Evolutionary conservation across 2,329 filamentous ascomycete species (phyloP).

Genomic region (Neofusicoccum ribis): DNA sequence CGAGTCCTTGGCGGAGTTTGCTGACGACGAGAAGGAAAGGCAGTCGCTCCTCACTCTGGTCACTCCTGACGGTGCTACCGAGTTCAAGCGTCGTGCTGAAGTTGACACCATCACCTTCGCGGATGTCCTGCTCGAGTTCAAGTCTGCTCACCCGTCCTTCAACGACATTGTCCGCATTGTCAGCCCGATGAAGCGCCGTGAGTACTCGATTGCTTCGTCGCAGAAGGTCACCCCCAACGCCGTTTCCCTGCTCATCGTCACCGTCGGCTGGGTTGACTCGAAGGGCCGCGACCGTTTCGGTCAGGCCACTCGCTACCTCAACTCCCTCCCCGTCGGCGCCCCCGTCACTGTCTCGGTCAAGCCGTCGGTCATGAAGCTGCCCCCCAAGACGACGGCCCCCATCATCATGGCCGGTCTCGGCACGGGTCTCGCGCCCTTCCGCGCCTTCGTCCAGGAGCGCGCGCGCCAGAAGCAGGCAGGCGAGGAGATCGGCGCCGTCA

Average conservation of each 20-base stretch:
- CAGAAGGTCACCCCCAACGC: conserved; percentile 88
- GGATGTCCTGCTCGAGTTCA: conserved; percentile 86
- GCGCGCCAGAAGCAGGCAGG: conserved; percentile 98
- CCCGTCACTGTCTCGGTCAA: conserved; percentile 91
- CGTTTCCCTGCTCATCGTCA: conserved; percentile 96
- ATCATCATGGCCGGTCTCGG: conserved; percentile 99
- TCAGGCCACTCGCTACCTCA: conserved; percentile 89
- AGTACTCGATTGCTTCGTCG: conserved; percentile 98
- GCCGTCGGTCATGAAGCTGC: conserved; percentile 99
- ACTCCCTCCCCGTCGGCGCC: conserved; percentile 70
- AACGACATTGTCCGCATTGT: conserved; percentile 87
- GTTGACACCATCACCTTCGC: conserved; percentile 90
- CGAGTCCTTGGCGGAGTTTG: conserved; percentile 84
- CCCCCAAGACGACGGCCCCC: conserved; percentile 78
- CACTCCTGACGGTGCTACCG: conserved; percentile 75
- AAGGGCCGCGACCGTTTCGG: conserved; percentile 86
- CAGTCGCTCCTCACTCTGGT: conserved; percentile 75
- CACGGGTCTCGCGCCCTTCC: conserved; percentile 97
- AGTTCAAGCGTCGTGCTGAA: conserved; percentile 90
- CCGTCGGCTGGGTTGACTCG: conserved; percentile 91
- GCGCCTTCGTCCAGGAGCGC: conserved; percentile 96
- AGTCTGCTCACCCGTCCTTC: conserved; percentile 84
- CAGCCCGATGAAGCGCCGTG: conserved; percentile 87
- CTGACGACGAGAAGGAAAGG: conserved; percentile 79
- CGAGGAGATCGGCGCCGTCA: conserved; percentile 87